Conservation (phyloP, 169 alveolate species). For the Theileria orientalis region DNA sequence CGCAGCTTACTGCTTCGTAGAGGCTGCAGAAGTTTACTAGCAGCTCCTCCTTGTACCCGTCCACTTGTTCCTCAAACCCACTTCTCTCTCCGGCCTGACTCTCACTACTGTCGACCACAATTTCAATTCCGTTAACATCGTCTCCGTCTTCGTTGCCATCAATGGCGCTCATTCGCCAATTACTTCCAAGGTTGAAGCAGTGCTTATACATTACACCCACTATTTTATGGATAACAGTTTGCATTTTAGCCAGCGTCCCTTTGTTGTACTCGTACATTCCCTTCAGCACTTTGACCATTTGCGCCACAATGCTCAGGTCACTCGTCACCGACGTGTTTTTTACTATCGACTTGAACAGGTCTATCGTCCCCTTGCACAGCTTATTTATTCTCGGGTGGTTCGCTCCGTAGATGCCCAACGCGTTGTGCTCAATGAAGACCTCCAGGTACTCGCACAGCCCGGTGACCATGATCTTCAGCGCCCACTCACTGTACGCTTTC, state of each 20-base stretch:
- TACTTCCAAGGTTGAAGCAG: no score
- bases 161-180: no score
- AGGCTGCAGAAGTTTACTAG: background rate
- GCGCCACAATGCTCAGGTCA: background rate
- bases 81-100: background rate
- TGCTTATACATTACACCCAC: no score
- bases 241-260: no score
- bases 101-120: background rate
- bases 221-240: no score
- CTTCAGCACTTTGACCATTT: background rate
- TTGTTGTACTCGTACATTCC: background rate
- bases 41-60: background rate
- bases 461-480: background rate
- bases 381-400: background rate
- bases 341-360: background rate
- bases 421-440: background rate
- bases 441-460: conserved; percentile 2
- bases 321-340: background rate
- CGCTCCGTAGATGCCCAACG: background rate
- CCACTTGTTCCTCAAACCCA: background rate
- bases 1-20: background rate
- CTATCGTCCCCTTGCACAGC: background rate
- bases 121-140: background rate
- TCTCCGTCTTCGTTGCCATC: no score
- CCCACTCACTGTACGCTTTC: no score